phyloP scores from a whole-genome alignment of 352 stramenopile genomes.

The Globisporangium cylindrosporum region DNA sequence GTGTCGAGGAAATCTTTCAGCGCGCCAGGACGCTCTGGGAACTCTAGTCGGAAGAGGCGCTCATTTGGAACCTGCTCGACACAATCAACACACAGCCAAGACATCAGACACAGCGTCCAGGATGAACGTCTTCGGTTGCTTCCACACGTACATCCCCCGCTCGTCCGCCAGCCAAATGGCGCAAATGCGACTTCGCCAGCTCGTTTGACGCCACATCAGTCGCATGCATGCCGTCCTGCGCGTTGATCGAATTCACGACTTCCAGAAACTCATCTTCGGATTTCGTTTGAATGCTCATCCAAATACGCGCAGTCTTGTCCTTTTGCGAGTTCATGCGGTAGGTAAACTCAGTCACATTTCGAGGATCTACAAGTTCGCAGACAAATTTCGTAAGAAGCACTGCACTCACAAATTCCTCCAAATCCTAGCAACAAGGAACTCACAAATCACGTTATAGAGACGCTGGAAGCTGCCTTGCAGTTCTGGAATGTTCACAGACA shows the following conservation, averaged over 20 bases:
- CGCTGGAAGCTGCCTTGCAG: conserved; percentile 89
- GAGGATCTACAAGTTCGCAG: conserved; percentile 37
- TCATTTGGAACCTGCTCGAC: conserved; percentile 79
- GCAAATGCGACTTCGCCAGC: conserved; percentile 94
- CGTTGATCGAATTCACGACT: conserved; percentile 70
- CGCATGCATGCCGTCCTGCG: conserved; percentile 82
- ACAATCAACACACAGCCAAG: neutral
- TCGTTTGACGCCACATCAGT: conserved; percentile 95
- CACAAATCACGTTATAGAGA: conserved; percentile 79
- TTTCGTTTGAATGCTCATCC: conserved; percentile 95
- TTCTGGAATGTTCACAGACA: conserved; percentile 96
- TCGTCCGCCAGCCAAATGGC: conserved; percentile 94
- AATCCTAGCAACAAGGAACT: conserved; percentile 13
- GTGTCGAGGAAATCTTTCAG: conserved; percentile 92
- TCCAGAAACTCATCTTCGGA: conserved; percentile 55
- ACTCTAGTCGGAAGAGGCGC: conserved; percentile 95
- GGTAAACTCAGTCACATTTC: conserved; percentile 96
- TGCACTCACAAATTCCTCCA: neutral
- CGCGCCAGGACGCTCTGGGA: conserved; percentile 90
- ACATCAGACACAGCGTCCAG: neutral
- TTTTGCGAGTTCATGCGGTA: conserved; percentile 90
- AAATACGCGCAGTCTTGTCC: conserved; percentile 88
- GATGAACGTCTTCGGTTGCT: neutral
- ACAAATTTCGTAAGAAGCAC: neutral
- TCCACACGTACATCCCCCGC: conserved; percentile 46